Percentiles rank a stretch among this genome's conserved stretches.
phyloP scores from a whole-genome alignment of 495 filamentous ascomycete species.

The Aspergillus wentii region DNA sequence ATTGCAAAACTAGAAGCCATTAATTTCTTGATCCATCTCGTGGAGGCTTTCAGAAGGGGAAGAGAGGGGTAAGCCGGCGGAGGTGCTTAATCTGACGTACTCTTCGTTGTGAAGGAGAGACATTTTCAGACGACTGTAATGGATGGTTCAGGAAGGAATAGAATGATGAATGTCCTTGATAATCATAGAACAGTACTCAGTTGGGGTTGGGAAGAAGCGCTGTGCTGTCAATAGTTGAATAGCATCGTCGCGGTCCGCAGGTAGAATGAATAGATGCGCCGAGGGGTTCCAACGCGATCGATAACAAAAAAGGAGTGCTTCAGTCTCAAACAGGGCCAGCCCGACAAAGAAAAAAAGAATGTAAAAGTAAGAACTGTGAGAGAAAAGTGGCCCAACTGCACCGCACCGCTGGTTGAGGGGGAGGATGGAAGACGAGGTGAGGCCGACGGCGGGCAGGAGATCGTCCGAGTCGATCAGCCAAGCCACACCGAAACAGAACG shows the following conservation, averaged over 20 bases:
- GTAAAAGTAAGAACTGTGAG: constrained; percentile 6
- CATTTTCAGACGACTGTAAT: constrained; percentile 47
- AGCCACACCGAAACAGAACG: too few relatives aligned
- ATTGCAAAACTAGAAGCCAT: constrained; percentile 67
- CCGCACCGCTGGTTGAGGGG: background rate
- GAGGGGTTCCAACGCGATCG: too few relatives aligned
- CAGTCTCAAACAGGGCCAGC: constrained; percentile 32
- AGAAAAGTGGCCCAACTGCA: too few relatives aligned
- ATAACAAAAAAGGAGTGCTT: constrained; percentile 9
- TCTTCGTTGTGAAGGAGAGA: constrained; percentile 96
- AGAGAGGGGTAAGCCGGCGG: constrained; percentile 1
- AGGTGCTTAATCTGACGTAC: too few relatives aligned
- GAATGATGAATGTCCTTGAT: too few relatives aligned
- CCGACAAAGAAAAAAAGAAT: constrained; percentile 17
- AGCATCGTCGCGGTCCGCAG: too few relatives aligned
- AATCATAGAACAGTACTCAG: background rate
- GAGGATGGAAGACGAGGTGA: too few relatives aligned
- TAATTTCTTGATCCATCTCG: constrained; percentile 8
- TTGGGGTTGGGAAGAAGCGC: background rate
- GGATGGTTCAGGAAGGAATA: constrained; percentile 1
- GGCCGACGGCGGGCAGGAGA: too few relatives aligned
- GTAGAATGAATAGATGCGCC: constrained; percentile 8
- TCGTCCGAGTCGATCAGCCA: too few relatives aligned
- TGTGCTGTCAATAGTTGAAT: too few relatives aligned
- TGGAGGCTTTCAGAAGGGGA: constrained; percentile 2